These are phyloP conservation scores for Dryas octopetala DNA, from an alignment of 306 rosid genomes.

Conservation along the genomic window DNA sequence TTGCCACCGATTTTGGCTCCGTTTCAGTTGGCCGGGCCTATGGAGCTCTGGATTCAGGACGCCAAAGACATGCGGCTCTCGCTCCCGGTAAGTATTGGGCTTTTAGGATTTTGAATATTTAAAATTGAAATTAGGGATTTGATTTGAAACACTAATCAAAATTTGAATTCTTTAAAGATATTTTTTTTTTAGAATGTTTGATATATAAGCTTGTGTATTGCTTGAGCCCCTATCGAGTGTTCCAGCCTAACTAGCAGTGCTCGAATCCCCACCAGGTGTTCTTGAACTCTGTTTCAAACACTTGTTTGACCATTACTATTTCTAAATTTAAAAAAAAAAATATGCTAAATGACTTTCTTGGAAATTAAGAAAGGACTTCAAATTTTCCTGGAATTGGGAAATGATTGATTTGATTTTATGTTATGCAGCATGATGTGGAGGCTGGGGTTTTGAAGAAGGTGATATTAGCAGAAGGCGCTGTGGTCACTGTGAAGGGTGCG, in stretches of 20 bases:
- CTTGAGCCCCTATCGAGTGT: no score
- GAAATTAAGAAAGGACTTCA: no score
- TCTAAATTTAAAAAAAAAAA: no score
- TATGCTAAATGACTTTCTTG: no score
- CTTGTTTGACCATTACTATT: no score
- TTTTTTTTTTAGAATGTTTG: no score
- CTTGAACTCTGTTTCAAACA: no score
- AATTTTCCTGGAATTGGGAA: neutral
- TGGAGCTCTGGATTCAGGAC: conserved; percentile 97
- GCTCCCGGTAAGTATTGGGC: conserved; percentile 59
- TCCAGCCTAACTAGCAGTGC: no score
- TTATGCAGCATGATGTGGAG: conserved; percentile 91
- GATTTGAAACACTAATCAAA: neutral
- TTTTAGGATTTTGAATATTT: neutral
- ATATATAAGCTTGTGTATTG: no score
- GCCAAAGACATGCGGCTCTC: conserved; percentile 79
- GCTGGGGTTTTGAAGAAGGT: conserved; percentile 96
- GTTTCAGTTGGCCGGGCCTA: conserved; percentile 91
- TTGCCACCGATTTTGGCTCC: conserved; percentile 91
- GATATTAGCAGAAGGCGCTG: conserved; percentile 93
- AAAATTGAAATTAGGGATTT: neutral
- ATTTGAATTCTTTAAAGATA: no score
- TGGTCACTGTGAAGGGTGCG: conserved; percentile 89
- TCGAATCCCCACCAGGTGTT: no score
- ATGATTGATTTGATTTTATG: conserved; percentile 7